These are phyloP conservation scores for Millerago galiae DNA, from an alignment of 805 yeast genomes.

Conservation along the genomic window DNA sequence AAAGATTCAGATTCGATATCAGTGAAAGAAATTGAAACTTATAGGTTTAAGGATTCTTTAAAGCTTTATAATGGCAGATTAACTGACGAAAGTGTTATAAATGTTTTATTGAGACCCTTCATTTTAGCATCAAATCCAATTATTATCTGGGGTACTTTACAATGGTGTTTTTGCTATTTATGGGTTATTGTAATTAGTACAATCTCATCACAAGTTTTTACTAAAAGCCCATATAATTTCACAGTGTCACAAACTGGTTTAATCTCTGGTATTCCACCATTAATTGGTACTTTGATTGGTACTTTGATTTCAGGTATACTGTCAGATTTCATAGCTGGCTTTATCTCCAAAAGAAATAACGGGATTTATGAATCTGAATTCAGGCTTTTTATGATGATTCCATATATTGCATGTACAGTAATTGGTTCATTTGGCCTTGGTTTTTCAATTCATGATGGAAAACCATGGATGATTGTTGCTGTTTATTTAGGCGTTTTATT, in stretches of 20 bases:
- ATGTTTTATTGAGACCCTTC: background rate
- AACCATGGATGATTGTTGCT: background rate
- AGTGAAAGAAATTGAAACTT: background rate
- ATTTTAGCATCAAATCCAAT: background rate
- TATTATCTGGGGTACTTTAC: background rate
- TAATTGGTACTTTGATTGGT: background rate
- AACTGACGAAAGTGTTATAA: background rate
- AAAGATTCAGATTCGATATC: background rate
- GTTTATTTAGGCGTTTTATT: background rate
- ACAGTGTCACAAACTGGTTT: background rate
- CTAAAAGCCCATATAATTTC: background rate
- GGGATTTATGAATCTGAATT: background rate
- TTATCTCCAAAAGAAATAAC: background rate
- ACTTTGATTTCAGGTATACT: background rate
- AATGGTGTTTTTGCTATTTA: background rate
- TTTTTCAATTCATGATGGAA: background rate
- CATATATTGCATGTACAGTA: background rate
- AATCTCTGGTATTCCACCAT: background rate
- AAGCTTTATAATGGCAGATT: background rate
- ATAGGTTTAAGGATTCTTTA: background rate
- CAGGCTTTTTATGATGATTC: background rate
- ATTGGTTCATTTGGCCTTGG: background rate
- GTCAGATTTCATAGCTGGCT: background rate
- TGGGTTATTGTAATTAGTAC: background rate
- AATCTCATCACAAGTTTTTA: background rate